Evolutionary conservation across 371 early-diverging fungal species (phyloP).

Genomic region (Mortierella sp.): DNA sequence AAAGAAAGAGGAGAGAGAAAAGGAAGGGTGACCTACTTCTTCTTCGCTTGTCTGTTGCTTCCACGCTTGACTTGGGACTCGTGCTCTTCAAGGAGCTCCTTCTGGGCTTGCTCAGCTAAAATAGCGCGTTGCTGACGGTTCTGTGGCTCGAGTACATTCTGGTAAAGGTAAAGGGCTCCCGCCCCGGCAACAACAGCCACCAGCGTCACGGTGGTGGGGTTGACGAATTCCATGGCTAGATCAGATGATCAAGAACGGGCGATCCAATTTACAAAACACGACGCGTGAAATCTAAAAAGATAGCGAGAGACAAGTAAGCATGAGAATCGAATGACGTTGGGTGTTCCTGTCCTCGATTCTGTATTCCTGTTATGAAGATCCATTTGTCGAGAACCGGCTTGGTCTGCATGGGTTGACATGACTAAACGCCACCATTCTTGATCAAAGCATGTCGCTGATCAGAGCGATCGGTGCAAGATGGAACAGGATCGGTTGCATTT

Average conservation of each 20-base stretch:
- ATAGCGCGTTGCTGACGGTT: constrained; percentile 27
- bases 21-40: constrained; percentile 34
- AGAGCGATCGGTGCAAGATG: too few species aligned
- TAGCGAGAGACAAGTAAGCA: neutral
- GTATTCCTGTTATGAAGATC: too few species aligned
- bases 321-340: neutral
- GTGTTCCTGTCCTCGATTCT: too few species aligned
- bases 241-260: constrained; percentile 1
- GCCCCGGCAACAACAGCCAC: constrained; percentile 9
- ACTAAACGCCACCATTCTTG: too few species aligned
- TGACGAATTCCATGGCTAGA: constrained; percentile 34
- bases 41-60: constrained; percentile 46
- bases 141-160: constrained; percentile 42
- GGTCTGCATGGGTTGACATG: too few species aligned
- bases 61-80: constrained; percentile 45
- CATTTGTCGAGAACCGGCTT: too few species aligned
- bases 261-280: neutral
- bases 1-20: constrained; percentile 1
- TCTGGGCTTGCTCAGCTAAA: constrained; percentile 48
- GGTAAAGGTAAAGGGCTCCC: constrained; percentile 17
- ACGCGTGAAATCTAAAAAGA: neutral
- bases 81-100: constrained; percentile 50
- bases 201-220: constrained; percentile 19
- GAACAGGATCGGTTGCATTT: too few species aligned
- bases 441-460: too few species aligned